These are phyloP conservation scores for Dothideomycetes sp. DNA, from an alignment of 2,329 filamentous ascomycete species.

Conservation along the genomic window DNA sequence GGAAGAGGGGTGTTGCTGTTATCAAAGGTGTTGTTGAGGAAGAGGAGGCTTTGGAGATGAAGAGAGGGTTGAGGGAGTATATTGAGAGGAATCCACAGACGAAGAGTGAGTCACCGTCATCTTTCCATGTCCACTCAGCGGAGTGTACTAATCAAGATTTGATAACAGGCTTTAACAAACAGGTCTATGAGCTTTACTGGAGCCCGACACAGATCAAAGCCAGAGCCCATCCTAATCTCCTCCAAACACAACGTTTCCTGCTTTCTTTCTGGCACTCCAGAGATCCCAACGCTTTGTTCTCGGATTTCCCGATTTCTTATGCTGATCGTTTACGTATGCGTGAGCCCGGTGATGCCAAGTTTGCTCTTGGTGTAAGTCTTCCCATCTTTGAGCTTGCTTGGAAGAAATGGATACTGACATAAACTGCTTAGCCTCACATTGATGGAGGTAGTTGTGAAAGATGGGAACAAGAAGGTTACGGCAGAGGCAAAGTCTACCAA, in stretches of 20 bases:
- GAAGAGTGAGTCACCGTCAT: conserved; percentile 21
- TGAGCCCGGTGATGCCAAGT: conserved; percentile 44
- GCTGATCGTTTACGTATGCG: conserved; percentile 44
- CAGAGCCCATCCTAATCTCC: conserved; percentile 38
- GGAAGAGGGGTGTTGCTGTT: conserved; percentile 46
- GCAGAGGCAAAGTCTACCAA: conserved; percentile 58
- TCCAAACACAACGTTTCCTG: conserved; percentile 38
- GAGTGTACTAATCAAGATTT: neutral
- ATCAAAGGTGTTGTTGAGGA: conserved; percentile 37
- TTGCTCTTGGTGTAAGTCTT: conserved; percentile 37
- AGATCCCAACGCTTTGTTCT: conserved; percentile 35
- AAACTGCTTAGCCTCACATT: conserved; percentile 41
- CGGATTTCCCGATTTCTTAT: conserved; percentile 40
- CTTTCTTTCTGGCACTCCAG: conserved; percentile 41
- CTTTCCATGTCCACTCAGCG: neutral
- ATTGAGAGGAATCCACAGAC: conserved; percentile 38
- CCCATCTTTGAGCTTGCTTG: neutral
- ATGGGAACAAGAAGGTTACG: conserved; percentile 53
- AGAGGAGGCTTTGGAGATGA: conserved; percentile 36
- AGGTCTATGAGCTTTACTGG: conserved; percentile 46
- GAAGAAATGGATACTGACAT: neutral
- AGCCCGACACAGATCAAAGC: conserved; percentile 38
- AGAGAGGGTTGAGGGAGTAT: conserved; percentile 36
- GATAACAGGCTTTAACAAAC: conserved; percentile 15
- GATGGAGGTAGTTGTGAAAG: conserved; percentile 44